Evolutionary conservation across 2,329 filamentous ascomycete species (phyloP), one percentile per base, ranked within the genome.

Genomic region (Penicillium digitatum): DNA sequence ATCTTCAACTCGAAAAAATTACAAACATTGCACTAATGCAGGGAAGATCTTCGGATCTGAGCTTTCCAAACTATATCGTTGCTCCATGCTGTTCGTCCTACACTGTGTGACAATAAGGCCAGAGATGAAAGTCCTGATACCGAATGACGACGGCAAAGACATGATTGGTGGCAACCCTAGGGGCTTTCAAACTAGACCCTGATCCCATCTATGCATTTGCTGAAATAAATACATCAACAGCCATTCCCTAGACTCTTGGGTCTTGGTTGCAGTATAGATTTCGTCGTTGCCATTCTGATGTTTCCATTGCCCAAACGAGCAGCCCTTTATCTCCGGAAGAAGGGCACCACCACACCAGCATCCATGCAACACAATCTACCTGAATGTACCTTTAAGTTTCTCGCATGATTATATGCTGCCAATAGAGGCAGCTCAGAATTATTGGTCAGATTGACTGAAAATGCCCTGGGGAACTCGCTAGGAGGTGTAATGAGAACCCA

Each of bases 331-430:
- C 87, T 75, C 67, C 82, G 74, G 7, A 83, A 85, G 59, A 85
- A 83, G 5, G 74, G 72, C 24, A 80, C 81, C 5, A 96, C 77
- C 38, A 87, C 82, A 37, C 87, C 85, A 52, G 87, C 87, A n/a
- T 82, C 79, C 72, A 91, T 87, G 91, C 90, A 1, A 90, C 90
- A 74, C 96, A 96, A 74, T 90, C 95, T 34, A 96, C 68, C 14
- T 92, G 79, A 70, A 86, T 85, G 69, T 87, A 93, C 62, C 82
- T 81, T 84, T 87, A 92, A 3, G 84, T 87, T 54, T 78, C 6
- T 73, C 5, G 78, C 74, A 16, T 82, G 71, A 96, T 96, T 72
- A 93, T 87, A 93, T 87, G 34, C 71, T 64, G 0, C 92, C 92
- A 0, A 90, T 88, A 96, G 77, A 10, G 90, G 87, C 6, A 86